phyloP scores from a whole-genome alignment of 2,329 filamentous ascomycete species.

The Westerdykella aurantiaca region DNA sequence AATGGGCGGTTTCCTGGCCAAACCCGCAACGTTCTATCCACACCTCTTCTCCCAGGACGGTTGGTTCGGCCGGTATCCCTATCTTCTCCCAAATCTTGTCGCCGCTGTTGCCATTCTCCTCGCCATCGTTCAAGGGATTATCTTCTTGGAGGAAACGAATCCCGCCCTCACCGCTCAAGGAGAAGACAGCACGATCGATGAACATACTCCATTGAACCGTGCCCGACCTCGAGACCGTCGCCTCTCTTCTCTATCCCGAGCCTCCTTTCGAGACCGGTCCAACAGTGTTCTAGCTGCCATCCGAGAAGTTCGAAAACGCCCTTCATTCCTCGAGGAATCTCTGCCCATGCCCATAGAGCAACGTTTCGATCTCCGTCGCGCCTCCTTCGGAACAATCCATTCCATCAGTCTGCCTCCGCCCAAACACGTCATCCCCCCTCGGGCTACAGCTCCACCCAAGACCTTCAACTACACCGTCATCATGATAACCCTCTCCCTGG shows the following conservation, averaged over 20 bases:
- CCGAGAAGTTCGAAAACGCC: conserved; percentile 30
- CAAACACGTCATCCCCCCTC: conserved; percentile 8
- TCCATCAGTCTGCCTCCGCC: conserved; percentile 23
- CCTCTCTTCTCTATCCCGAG: conserved; percentile 23
- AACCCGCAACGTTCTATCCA: conserved; percentile 72
- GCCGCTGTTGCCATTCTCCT: conserved; percentile 70
- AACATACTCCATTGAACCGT: conserved; percentile 55
- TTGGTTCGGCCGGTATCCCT: conserved; percentile 74
- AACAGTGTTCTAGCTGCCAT: conserved; percentile 27
- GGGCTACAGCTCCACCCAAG: conserved; percentile 13
- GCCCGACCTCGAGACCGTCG: conserved; percentile 27
- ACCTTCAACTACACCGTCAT: conserved; percentile 62
- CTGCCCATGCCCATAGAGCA: conserved; percentile 30
- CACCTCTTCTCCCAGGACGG: conserved; percentile 59
- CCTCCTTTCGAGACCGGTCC: conserved; percentile 10
- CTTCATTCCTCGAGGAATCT: conserved; percentile 34
- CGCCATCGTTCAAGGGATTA: conserved; percentile 71
- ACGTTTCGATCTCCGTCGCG: conserved; percentile 32
- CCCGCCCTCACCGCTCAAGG: conserved; percentile 61
- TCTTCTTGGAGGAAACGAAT: conserved; percentile 83
- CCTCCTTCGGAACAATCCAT: conserved; percentile 36
- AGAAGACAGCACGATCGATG: conserved; percentile 66
- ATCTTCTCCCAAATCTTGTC: conserved; percentile 81
- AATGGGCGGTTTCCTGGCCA: conserved; percentile 81
- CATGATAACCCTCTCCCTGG: conserved; percentile 72